A percentile compares a stretch with the other conserved stretches of the same genome.
Evolutionary conservation across 345 rosid genomes (phyloP).

Genomic region (Camelina neglecta): DNA sequence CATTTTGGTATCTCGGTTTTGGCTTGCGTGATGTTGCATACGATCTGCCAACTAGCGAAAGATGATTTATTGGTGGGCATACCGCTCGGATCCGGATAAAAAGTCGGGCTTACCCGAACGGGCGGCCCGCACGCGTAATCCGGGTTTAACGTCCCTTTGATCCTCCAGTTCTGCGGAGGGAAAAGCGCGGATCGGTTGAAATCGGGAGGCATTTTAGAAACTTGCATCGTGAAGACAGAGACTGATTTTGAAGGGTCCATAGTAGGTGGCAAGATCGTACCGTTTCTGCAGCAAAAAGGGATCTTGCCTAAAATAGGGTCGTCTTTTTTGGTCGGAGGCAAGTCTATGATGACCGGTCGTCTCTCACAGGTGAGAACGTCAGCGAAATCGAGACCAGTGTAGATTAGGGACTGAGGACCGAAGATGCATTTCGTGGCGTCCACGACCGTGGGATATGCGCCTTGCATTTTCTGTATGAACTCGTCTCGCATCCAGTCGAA

Average conservation of each 20-base stretch:
- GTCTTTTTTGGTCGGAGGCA: slow-evolving; percentile 85
- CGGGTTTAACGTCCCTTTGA: slow-evolving; percentile 91
- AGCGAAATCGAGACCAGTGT: slow-evolving; percentile 65
- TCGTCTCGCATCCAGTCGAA: slow-evolving; percentile 94
- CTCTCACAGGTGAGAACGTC: slow-evolving; percentile 84
- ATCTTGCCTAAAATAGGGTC: slow-evolving; percentile 69
- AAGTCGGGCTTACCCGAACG: slow-evolving; percentile 80
- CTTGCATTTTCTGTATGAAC: slow-evolving; percentile 79
- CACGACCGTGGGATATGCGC: slow-evolving; percentile 81
- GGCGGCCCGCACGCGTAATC: slow-evolving; percentile 87
- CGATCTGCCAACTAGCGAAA: slow-evolving; percentile 97
- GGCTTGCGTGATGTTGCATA: slow-evolving; percentile 84
- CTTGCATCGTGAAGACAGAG: slow-evolving; percentile 82
- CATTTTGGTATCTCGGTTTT: slow-evolving; percentile 79
- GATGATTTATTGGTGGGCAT: slow-evolving; percentile 68
- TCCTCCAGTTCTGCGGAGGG: slow-evolving; percentile 89
- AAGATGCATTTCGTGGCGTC: slow-evolving; percentile 84
- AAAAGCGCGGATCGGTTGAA: slow-evolving; percentile 68
- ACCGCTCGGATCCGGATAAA: slow-evolving; percentile 75
- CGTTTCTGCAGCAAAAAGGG: slow-evolving; percentile 85
- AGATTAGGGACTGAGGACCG: slow-evolving; percentile 70
- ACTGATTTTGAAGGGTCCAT: slow-evolving; percentile 91
- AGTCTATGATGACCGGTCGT: slow-evolving; percentile 83
- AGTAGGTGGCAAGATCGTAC: slow-evolving; percentile 78
- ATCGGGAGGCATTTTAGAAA: slow-evolving; percentile 88